Evolutionary conservation across 768 basidiomycete species (phyloP).

Genomic region (Termitomyces sp.): DNA sequence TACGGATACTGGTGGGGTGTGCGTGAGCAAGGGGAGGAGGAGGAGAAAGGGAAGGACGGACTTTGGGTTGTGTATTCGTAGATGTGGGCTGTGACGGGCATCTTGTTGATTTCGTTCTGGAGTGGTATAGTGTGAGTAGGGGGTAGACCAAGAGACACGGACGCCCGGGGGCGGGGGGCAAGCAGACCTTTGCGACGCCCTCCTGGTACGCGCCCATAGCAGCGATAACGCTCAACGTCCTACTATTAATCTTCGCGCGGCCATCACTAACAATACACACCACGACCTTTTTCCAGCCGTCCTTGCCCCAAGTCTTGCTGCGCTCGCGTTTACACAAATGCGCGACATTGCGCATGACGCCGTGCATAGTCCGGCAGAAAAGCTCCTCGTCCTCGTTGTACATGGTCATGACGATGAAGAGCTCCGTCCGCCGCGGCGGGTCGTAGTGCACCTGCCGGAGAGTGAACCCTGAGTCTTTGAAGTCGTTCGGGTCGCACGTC

Average conservation of each 20-base stretch:
- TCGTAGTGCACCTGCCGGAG: conserved; percentile 90
- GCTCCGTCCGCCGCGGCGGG: conserved; percentile 84
- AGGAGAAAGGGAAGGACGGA: not conserved
- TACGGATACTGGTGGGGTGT: conserved; percentile 46
- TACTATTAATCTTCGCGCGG: conserved; percentile 75
- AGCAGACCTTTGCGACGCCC: conserved; percentile 64
- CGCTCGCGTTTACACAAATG: conserved; percentile 83
- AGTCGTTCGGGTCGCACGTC: conserved; percentile 95
- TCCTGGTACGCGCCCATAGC: conserved; percentile 96
- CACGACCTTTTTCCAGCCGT: conserved; percentile 98
- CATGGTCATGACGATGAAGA: conserved; percentile 99
- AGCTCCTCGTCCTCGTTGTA: conserved; percentile 92
- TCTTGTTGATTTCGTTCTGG: conserved; percentile 77
- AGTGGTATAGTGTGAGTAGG: not conserved
- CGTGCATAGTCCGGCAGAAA: conserved; percentile 92
- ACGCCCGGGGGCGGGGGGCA: accelerated
- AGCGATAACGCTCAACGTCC: conserved; percentile 83
- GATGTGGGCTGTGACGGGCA: conserved; percentile 83
- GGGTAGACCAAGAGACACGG: too few relatives aligned
- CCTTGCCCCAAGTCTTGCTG: conserved; percentile 94
- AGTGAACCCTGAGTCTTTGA: conserved; percentile 76
- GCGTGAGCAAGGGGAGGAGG: accelerated
- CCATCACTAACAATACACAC: conserved; percentile 91
- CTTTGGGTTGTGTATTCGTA: conserved; percentile 92
- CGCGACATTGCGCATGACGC: conserved; percentile 90